Conservation (phyloP, 768 basidiomycete species). For the Pulveroboletus sp. region DNA sequence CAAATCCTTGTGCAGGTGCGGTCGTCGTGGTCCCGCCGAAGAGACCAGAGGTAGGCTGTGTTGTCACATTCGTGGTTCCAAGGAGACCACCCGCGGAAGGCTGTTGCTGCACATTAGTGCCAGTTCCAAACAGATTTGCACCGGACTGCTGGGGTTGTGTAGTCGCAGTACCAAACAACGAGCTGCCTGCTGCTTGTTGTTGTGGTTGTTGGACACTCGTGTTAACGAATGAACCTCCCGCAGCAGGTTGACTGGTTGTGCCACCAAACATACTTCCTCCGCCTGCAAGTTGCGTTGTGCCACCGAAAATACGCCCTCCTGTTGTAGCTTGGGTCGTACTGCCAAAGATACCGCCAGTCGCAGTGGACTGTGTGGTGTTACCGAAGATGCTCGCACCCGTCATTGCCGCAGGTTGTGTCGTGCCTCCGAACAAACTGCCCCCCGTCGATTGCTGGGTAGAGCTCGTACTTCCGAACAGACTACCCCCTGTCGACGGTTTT, state of each 20-base stretch:
- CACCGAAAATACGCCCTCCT: conserved; percentile 21
- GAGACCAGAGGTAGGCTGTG: conserved; percentile 19
- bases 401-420: conserved; percentile 9
- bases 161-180: conserved; percentile 18
- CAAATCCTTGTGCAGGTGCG: conserved; percentile 15
- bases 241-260: conserved; percentile 20
- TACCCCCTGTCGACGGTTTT: conserved; percentile 10
- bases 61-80: conserved; percentile 16
- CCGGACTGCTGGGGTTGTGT: conserved; percentile 20
- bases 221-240: conserved; percentile 23
- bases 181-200: conserved; percentile 10
- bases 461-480: conserved; percentile 14
- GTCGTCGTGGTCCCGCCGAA: conserved; percentile 26
- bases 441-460: conserved; percentile 16
- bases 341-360: conserved; percentile 13
- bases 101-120: conserved; percentile 17
- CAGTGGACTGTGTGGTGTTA: conserved; percentile 9
- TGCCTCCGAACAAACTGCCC: conserved; percentile 14
- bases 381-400: conserved; percentile 11
- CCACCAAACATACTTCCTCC: conserved; percentile 21
- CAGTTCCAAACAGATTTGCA: conserved; percentile 16
- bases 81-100: conserved; percentile 23
- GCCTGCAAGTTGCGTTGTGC: conserved; percentile 13
- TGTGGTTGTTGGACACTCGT: conserved; percentile 15
- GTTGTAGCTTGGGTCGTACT: conserved; percentile 2